These are phyloP conservation scores for Euphorbia schlechtendalii DNA, from an alignment of 441 rosid genomes.

Conservation along the genomic window DNA sequence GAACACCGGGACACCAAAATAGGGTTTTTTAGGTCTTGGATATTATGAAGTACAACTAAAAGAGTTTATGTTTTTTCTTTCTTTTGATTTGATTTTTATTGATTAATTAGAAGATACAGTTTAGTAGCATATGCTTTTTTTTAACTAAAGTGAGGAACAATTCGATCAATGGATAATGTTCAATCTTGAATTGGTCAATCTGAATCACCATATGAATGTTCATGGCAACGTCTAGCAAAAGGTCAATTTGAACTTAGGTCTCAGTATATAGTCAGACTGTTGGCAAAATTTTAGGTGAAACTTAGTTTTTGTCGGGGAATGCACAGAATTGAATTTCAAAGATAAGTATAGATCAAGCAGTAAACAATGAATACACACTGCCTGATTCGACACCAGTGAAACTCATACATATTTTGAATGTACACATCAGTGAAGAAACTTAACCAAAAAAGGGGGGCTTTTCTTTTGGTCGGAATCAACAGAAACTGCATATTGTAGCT, in stretches of 20 bases:
- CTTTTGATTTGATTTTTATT: neutral
- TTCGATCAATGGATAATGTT: no score
- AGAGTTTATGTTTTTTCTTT: neutral
- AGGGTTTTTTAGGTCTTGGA: neutral
- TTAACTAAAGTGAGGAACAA: no score
- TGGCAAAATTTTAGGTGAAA: no score
- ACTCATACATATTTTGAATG: neutral
- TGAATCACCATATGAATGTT: no score
- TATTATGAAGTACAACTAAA: neutral
- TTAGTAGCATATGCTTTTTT: no score
- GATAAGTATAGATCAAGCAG: neutral
- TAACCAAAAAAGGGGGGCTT: neutral
- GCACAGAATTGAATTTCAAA: neutral
- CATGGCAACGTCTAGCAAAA: no score
- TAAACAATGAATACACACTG: neutral
- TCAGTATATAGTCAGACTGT: no score
- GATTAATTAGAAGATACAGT: neutral
- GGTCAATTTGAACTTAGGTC: no score
- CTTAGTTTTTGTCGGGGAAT: neutral
- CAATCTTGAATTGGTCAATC: no score
- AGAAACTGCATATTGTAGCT: slow-evolving; percentile 3
- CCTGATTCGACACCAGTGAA: neutral
- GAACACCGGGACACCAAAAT: slow-evolving; percentile 2
- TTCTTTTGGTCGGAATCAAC: neutral
- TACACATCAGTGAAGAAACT: neutral